Conservation (phyloP, 192 early-diverging fungal species). For the Coemansia sp. region DNA sequence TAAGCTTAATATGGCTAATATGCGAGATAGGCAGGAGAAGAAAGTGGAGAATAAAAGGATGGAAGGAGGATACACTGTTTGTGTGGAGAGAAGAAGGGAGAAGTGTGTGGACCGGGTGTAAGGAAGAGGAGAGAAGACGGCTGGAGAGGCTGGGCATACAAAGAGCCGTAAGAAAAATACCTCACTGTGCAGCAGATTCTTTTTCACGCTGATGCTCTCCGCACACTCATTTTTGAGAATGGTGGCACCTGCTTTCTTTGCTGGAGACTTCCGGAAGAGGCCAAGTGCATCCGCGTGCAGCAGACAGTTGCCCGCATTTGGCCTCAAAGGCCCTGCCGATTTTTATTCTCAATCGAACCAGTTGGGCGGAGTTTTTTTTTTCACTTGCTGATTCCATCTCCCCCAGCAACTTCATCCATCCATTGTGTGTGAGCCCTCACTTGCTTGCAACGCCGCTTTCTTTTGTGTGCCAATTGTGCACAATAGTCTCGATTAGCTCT, state of each 20-base stretch:
- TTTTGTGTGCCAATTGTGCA: neutral
- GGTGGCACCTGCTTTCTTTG: neutral
- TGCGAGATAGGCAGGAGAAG: neutral
- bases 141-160: neutral
- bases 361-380: neutral
- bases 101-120: neutral
- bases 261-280: neutral
- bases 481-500: neutral
- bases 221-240: neutral
- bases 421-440: neutral
- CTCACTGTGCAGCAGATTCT: neutral
- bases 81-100: neutral
- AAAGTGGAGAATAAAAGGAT: neutral
- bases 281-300: neutral
- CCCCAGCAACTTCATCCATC: neutral
- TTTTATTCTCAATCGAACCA: neutral
- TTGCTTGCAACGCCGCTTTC: too few relatives aligned
- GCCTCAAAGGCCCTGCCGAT: neutral
- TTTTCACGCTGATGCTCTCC: neutral
- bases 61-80: neutral
- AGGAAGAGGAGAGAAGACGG: neutral
- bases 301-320: neutral
- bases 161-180: neutral
- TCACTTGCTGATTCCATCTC: neutral
- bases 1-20: neutral